Percentiles rank a stretch among this genome's conserved stretches.
Conservation (phyloP, 768 basidiomycete genomes). For the Ramaria rubella region DNA sequence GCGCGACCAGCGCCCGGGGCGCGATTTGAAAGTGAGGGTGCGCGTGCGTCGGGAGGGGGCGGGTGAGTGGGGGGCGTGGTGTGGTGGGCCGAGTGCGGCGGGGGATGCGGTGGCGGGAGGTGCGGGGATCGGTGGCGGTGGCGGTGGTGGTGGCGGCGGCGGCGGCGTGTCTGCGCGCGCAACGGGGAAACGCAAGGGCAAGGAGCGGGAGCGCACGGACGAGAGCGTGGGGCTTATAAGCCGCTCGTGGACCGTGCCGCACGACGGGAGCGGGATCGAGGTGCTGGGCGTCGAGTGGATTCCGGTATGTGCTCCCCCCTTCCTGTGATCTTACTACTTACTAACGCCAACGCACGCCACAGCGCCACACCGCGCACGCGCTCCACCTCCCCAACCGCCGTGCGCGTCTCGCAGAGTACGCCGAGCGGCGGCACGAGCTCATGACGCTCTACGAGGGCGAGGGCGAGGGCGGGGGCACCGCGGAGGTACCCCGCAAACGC, state of each 20-base stretch:
- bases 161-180: slow-evolving; percentile 38
- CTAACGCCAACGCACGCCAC: neutral
- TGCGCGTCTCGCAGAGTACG: slow-evolving; percentile 63
- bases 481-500: neutral
- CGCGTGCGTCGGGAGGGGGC: neutral
- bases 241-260: slow-evolving; percentile 71
- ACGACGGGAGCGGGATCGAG: slow-evolving; percentile 73
- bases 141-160: slow-evolving; percentile 16
- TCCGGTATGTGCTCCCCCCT: slow-evolving; percentile 39
- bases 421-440: slow-evolving; percentile 40
- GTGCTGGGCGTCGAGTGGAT: slow-evolving; percentile 58
- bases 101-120: slow-evolving; percentile 13
- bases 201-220: slow-evolving; percentile 13
- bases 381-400: slow-evolving; percentile 46
- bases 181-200: slow-evolving; percentile 29
- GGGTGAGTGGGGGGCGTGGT: neutral
- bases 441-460: slow-evolving; percentile 1
- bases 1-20: slow-evolving; percentile 24
- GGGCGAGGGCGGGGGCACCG: too few species aligned
- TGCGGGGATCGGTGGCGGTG: neutral
- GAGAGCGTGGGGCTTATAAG: slow-evolving; percentile 36
- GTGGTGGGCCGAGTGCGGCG: slow-evolving; percentile 4
- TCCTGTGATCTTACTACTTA: neutral
- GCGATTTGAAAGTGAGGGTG: neutral
- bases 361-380: slow-evolving; percentile 49